Conservation (phyloP, 2,329 filamentous ascomycete genomes). For the Penicillium olsonii region DNA sequence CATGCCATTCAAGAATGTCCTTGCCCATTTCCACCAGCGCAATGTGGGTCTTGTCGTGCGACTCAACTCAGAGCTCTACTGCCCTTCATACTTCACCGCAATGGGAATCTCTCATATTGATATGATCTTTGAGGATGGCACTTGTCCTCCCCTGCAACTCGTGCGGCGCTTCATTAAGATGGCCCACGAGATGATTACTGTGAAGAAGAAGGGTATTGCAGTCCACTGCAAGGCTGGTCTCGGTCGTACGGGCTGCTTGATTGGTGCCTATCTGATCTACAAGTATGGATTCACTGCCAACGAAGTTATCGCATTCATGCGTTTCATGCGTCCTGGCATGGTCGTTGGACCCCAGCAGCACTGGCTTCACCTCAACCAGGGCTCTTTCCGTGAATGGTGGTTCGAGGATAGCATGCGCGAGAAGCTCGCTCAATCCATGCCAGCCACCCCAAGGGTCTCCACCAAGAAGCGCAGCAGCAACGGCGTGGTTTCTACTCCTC, state of each 20-base stretch:
- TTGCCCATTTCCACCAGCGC: constrained; percentile 82
- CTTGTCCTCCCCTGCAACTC: constrained; percentile 83
- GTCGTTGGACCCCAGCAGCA: constrained; percentile 98
- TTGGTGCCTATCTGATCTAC: constrained; percentile 97
- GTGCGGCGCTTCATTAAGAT: constrained; percentile 94
- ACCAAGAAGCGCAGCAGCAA: constrained; percentile 64
- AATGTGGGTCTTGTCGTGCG: constrained; percentile 93
- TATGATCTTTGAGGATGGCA: constrained; percentile 99
- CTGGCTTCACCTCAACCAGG: constrained; percentile 97
- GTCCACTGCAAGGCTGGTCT: constrained; percentile 98
- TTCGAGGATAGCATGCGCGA: constrained; percentile 76
- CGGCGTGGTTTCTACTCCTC: constrained; percentile 77
- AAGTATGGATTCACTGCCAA: constrained; percentile 96
- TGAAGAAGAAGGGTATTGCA: constrained; percentile 88
- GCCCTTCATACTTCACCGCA: constrained; percentile 93
- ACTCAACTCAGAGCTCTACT: constrained; percentile 94
- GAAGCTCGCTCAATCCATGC: constrained; percentile 69
- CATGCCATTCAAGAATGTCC: constrained; percentile 90
- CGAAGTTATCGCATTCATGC: constrained; percentile 96
- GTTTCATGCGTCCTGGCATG: constrained; percentile 99
- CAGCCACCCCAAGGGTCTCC: constrained; percentile 58
- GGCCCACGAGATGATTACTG: constrained; percentile 89
- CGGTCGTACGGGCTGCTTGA: constrained; percentile 91
- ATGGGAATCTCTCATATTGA: constrained; percentile 94
- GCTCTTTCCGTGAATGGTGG: constrained; percentile 98